Evolutionary conservation across 1,284 basidiomycete genomes (phyloP).

Genomic region (Peniophora sp.): DNA sequence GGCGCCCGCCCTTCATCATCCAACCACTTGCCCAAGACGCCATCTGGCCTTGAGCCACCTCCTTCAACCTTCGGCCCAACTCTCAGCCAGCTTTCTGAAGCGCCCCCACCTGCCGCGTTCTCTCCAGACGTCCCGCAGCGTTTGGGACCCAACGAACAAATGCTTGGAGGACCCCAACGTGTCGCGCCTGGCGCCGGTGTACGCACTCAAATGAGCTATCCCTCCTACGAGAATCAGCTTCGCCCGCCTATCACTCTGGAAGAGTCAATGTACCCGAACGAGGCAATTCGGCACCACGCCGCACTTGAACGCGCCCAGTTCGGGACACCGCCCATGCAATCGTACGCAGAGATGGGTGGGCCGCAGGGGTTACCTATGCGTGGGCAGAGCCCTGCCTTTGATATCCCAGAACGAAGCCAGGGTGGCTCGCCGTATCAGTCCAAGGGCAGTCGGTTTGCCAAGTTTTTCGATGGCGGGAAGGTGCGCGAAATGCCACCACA

Average conservation of each 20-base stretch:
- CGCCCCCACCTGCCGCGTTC: not conserved
- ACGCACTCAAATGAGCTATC: conserved; percentile 10
- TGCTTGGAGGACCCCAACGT: not conserved
- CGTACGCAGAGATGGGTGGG: conserved; percentile 19
- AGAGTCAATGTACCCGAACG: conserved; percentile 7
- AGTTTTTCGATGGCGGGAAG: conserved; percentile 70
- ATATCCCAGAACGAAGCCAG: conserved; percentile 14
- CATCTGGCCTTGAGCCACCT: too few species aligned
- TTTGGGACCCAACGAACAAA: not conserved
- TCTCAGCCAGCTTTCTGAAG: not conserved
- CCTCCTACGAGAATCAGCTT: conserved; percentile 5
- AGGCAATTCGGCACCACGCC: conserved; percentile 10
- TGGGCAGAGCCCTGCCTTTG: conserved; percentile 13
- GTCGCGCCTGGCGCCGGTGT: not conserved
- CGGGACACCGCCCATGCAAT: conserved; percentile 23
- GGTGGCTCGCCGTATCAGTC: conserved; percentile 28
- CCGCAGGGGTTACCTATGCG: conserved; percentile 8
- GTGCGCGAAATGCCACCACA: conserved; percentile 33
- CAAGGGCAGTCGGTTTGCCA: conserved; percentile 75
- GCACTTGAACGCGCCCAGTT: conserved; percentile 19
- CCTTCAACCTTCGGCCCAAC: not conserved
- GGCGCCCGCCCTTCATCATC: conserved; percentile 35
- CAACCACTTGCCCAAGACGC: conserved; percentile 2
- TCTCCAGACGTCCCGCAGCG: not conserved
- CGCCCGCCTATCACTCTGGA: conserved; percentile 6